Base-by-base conservation (phyloP, 305 asterid genomes). In the Fraxinus greggii region DNA sequence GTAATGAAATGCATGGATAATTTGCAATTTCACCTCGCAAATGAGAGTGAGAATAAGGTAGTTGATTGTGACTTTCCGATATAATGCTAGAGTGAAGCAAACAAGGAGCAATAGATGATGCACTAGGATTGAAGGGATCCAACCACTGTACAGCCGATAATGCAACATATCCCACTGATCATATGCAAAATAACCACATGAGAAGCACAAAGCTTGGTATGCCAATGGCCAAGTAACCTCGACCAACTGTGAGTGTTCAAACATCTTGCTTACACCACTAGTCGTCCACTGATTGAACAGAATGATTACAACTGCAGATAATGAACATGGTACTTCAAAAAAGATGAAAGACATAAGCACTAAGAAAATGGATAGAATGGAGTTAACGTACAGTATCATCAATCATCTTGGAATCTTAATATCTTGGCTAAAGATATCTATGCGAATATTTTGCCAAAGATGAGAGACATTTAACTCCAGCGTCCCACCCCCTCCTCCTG, bases 121-220 rank as follows among this genome's bases (percentile, higher is more conserved):
- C 79, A 90, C 86, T 48, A 94, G 85, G 79, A 95, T 92, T 3
- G 97, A 89, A 73, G 99, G 99, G 85, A 89, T 89, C 87, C 86
- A 85, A 61, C 96, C 97, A 42, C 91, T 93, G 83, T 95, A 93
- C 80, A 94, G 79, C 31, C 89, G 85, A 80, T 92, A 78, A 23
- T 88, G 83, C 88, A 94, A 80, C 98, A 94, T 95, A 86, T 95
- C 98, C 90, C 87, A 89, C 86, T 95, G 99, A 86, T 95, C 99
- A 80, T 95, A 95, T 33, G 99, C 99, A 87, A 95, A 95, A 83
- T 94, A 95, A 56, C 98, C 98, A 83, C 88, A 84, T 15, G 99
- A 95, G 86, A 95, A 86, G 88, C 97, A 93, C 75, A 94, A 83
- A 81, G 92, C 94, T 42, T 88, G 83, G 86, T 90, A 93, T 24